These are phyloP conservation scores for Plectosphaerella cucumerina DNA, from an alignment of 2,329 filamentous ascomycete genomes.

Conservation along the genomic window DNA sequence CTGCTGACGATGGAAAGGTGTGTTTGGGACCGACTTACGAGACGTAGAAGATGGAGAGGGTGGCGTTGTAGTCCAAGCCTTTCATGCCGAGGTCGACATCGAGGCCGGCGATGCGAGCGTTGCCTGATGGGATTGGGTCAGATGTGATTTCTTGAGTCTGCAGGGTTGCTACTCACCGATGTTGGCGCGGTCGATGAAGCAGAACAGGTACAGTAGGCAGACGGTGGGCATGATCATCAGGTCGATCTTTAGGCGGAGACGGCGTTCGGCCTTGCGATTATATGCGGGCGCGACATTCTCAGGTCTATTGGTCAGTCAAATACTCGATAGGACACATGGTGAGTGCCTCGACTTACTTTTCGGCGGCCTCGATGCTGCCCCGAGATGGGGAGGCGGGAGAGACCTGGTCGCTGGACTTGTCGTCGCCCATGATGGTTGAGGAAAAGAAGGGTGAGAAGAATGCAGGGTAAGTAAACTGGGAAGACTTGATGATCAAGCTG, in stretches of 20 bases:
- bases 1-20: background rate
- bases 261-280: slow-evolving; percentile 27
- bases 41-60: slow-evolving; percentile 28
- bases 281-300: background rate
- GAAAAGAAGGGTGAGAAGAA: too few relatives aligned
- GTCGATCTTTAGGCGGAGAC: slow-evolving; percentile 36
- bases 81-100: slow-evolving; percentile 33
- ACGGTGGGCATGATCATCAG: slow-evolving; percentile 34
- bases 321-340: background rate
- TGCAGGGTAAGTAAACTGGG: too few relatives aligned
- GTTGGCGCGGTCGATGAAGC: slow-evolving; percentile 39
- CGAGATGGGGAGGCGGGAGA: background rate
- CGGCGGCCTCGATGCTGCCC: background rate
- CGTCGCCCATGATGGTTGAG: background rate
- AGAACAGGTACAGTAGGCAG: slow-evolving; percentile 36
- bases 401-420: background rate
- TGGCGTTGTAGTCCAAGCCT: slow-evolving; percentile 38
- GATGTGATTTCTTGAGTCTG: background rate
- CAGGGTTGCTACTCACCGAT: slow-evolving; percentile 34
- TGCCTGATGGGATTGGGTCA: slow-evolving; percentile 14
- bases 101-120: slow-evolving; percentile 41
- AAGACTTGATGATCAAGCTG: too few relatives aligned
- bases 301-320: background rate
- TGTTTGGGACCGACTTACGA: background rate
- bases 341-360: background rate